Evolutionary conservation across 108 stramenopile species (phyloP).

Genomic region (Skeletonema grethae): DNA sequence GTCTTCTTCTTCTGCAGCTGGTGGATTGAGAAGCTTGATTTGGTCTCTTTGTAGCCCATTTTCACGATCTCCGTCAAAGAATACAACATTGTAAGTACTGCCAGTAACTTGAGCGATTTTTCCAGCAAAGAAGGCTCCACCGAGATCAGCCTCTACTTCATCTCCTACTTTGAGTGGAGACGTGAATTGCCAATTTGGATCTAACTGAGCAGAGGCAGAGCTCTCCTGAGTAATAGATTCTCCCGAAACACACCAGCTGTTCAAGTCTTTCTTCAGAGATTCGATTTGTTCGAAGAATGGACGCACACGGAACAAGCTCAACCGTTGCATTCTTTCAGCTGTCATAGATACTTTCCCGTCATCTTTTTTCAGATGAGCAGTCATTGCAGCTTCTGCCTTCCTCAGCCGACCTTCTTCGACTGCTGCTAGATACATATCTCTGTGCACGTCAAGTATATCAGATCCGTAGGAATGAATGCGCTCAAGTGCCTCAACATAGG

Average conservation of each 20-base stretch:
- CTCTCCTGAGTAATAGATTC: background rate
- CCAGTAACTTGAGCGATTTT: conserved; percentile 59
- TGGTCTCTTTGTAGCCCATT: conserved; percentile 59
- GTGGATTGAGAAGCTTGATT: conserved; percentile 71
- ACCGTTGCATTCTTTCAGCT: conserved; percentile 71
- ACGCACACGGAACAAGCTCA: conserved; percentile 76
- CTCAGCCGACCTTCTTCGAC: conserved; percentile 74
- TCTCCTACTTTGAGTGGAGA: conserved; percentile 69
- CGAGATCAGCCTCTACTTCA: conserved; percentile 83
- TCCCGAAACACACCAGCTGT: conserved; percentile 58
- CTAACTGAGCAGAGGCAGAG: conserved; percentile 19
- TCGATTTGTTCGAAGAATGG: conserved; percentile 70
- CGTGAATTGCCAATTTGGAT: conserved; percentile 73
- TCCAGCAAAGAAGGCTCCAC: conserved; percentile 82
- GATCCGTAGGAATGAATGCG: conserved; percentile 62
- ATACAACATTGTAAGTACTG: conserved; percentile 66
- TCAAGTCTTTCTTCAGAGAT: conserved; percentile 52
- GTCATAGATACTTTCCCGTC: conserved; percentile 44
- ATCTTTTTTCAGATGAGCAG: conserved; percentile 58
- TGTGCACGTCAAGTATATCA: conserved; percentile 71
- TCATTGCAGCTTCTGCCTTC: conserved; percentile 73
- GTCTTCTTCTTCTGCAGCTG: conserved; percentile 19
- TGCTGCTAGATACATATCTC: conserved; percentile 87
- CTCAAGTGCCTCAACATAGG: conserved; percentile 67
- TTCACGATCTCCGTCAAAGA: conserved; percentile 83